Conservation (phyloP, 371 early-diverging fungal species). For the Actinomucor elegans region DNA sequence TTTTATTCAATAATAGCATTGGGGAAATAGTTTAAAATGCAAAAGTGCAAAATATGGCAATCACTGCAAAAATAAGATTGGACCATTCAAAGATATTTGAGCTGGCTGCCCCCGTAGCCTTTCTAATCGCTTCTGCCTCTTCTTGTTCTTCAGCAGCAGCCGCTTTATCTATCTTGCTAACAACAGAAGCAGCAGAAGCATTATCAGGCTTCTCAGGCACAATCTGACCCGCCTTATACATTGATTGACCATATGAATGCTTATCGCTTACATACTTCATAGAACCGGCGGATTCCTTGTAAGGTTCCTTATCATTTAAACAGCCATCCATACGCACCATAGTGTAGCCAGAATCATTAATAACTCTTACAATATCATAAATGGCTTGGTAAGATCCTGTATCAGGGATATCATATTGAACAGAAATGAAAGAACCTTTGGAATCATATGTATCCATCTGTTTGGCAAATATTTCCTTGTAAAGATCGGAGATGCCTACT, state of each 20-base stretch:
- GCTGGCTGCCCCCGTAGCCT: neutral
- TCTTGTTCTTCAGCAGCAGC: conserved; percentile 3
- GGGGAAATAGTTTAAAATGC: conserved; percentile 5
- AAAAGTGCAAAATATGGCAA: conserved; percentile 5
- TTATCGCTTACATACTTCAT: conserved; percentile 45
- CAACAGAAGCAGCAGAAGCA: neutral
- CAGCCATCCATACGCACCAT: conserved; percentile 61
- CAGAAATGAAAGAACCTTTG: conserved; percentile 52
- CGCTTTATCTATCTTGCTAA: neutral
- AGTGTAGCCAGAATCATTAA: conserved; percentile 50
- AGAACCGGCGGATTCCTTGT: conserved; percentile 38
- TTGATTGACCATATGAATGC: conserved; percentile 46
- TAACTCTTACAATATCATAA: conserved; percentile 45
- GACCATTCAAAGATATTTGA: conserved; percentile 2
- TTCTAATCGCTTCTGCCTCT: conserved; percentile 7
- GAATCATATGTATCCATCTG: conserved; percentile 56
- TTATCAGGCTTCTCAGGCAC: conserved; percentile 23
- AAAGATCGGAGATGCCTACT: conserved; percentile 41
- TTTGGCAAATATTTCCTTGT: conserved; percentile 41
- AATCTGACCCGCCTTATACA: conserved; percentile 50
- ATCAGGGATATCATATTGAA: conserved; percentile 57
- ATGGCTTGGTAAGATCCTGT: conserved; percentile 53
- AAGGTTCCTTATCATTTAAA: conserved; percentile 51
- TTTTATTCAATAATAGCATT: too few relatives aligned
- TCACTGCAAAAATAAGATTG: conserved; percentile 1